Base-by-base conservation (phyloP, 176 grass and related monocot genomes). In the Ensete ventricosum region DNA sequence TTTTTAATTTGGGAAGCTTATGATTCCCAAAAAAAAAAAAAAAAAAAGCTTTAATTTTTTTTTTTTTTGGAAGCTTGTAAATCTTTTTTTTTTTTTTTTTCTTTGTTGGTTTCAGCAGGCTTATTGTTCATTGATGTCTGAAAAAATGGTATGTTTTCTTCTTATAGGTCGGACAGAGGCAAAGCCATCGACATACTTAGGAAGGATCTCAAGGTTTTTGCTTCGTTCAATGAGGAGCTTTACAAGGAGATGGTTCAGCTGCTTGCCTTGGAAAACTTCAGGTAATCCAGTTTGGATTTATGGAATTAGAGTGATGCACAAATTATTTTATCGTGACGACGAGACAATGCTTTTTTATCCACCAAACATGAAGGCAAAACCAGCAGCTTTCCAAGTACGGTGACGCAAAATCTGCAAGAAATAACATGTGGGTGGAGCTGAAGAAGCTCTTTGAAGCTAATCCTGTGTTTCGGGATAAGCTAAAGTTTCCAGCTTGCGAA, bases 241-340 rank as follows among this genome's bases (percentile, higher is more conserved):
- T 99, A 91, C 82, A 99, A 99, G 88, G 95, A 99, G 86, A 99
- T 99, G 67, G 94, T 91, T 9, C 95, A 99, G 72, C 78, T 99
- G 73, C 88, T 99, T 65, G 94, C 95, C 69, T 78, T 99, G 78
- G 95, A 99, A 80, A 99, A 99, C 82, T 99, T 99, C 59, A 91
- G 94, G 94, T 88, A 76, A 57, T 81, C 0, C 23, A 21, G 11
- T 58, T 58, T 49, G 70, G 52, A 8, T 78, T 76, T 64, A 13
- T 13, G 52, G 11, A 65, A 51, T 74, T 49, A 43, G n/a, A 74
- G 75, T 59, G 80, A 73, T 84, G 14, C 63, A 14, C 13, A 19
- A 14, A 77, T 67, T 50, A 66, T 73, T 82, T 64, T n/a, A n/a
- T 9, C 20, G 6, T 13, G 1, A 60, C 21, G 20, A 22, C 21